A percentile compares a stretch with the other conserved stretches of the same genome.
Conservation (phyloP, 441 rosid genomes). For the Adansonia madagascariensis region DNA sequence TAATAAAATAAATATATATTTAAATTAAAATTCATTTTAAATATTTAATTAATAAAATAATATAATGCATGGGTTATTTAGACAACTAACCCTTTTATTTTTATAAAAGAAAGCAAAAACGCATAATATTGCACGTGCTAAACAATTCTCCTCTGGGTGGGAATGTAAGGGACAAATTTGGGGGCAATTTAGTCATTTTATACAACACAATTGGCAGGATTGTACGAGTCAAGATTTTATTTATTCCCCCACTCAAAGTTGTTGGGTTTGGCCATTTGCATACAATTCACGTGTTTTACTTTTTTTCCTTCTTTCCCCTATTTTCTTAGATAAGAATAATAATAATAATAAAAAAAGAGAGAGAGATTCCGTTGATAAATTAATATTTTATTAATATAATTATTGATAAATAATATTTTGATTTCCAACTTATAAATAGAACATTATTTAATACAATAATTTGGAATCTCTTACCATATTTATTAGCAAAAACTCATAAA, state of each 20-base stretch:
- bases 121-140: conserved; percentile 25
- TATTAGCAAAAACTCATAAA: no score
- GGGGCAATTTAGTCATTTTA: neutral
- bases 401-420: no score
- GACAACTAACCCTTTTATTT: neutral
- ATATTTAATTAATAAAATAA: no score
- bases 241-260: neutral
- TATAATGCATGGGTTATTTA: no score
- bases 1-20: no score
- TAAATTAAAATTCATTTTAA: no score
- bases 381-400: no score
- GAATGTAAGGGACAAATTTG: no score
- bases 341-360: neutral
- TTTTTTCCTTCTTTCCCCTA: neutral
- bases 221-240: neutral
- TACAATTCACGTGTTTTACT: neutral
- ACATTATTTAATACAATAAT: no score
- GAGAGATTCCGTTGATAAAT: neutral
- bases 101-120: no score
- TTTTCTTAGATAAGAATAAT: neutral
- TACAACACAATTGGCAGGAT: neutral
- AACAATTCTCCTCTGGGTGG: neutral
- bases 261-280: neutral
- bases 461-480: no score
- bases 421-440: no score